Evolutionary conservation across 768 basidiomycete species (phyloP).

Genomic region (Tylopilus balloui): DNA sequence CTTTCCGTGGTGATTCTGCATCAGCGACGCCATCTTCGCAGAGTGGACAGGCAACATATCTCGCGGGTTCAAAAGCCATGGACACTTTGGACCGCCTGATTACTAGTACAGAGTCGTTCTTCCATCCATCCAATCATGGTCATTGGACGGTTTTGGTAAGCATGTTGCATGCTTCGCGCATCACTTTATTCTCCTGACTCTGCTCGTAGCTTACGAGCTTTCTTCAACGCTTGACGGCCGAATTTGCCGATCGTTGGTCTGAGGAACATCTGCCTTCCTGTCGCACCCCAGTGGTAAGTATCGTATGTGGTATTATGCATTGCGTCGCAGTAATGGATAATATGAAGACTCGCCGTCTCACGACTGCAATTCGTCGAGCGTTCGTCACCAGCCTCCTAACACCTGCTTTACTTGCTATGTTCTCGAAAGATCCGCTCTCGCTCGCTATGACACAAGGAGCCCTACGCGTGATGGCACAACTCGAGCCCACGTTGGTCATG

Average conservation of each 20-base stretch:
- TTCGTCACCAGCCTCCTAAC: conserved; percentile 82
- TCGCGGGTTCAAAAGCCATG: conserved; percentile 83
- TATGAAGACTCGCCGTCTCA: conserved; percentile 66
- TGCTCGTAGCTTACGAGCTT: conserved; percentile 66
- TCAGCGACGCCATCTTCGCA: conserved; percentile 65
- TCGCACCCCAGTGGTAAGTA: conserved; percentile 65
- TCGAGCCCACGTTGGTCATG: conserved; percentile 84
- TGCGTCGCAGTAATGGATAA: conserved; percentile 1
- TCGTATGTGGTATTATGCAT: neutral
- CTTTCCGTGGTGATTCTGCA: conserved; percentile 42
- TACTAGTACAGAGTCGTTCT: conserved; percentile 90
- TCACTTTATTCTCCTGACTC: conserved; percentile 11
- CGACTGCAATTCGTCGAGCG: conserved; percentile 70
- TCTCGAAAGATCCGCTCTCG: conserved; percentile 78
- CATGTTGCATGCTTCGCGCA: neutral
- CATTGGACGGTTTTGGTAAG: conserved; percentile 56
- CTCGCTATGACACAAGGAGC: conserved; percentile 78
- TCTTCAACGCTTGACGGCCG: conserved; percentile 66
- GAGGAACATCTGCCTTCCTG: conserved; percentile 77
- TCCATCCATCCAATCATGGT: conserved; percentile 93
- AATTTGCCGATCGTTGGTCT: conserved; percentile 74
- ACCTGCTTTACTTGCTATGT: conserved; percentile 87
- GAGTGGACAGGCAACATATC: conserved; percentile 47
- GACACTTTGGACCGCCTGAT: conserved; percentile 84
- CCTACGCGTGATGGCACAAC: conserved; percentile 68